These are phyloP conservation scores for Lipomyces anomalus DNA, from an alignment of 805 yeast genomes.

Conservation along the genomic window DNA sequence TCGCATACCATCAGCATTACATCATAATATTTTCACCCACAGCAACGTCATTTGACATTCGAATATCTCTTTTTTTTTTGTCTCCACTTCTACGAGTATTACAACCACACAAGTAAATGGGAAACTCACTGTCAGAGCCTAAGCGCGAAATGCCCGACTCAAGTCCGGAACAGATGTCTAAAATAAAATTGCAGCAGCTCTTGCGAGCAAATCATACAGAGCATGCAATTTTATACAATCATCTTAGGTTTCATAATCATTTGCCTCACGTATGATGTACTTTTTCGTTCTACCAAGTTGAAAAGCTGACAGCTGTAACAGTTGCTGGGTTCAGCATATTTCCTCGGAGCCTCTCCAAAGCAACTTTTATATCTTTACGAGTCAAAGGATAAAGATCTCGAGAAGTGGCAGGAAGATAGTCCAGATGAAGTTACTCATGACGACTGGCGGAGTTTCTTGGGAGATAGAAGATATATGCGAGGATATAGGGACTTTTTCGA, in stretches of 20 bases:
- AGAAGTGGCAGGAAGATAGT: slow-evolving; percentile 36
- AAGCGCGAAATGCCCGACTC: background rate
- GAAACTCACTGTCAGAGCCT: background rate
- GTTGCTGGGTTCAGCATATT: slow-evolving; percentile 34
- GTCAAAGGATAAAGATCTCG: slow-evolving; percentile 22
- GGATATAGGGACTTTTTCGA: slow-evolving; percentile 39
- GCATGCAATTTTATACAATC: slow-evolving; percentile 30
- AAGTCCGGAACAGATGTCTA: slow-evolving; percentile 2
- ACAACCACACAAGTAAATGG: background rate
- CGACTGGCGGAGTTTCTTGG: slow-evolving; percentile 32
- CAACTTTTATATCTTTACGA: slow-evolving; percentile 32
- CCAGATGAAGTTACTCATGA: slow-evolving; percentile 36
- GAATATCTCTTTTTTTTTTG: too few relatives aligned
- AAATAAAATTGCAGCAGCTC: slow-evolving; percentile 29
- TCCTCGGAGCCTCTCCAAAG: slow-evolving; percentile 34
- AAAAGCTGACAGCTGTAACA: slow-evolving; percentile 1
- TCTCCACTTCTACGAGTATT: background rate
- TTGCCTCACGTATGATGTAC: slow-evolving; percentile 27
- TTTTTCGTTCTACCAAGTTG: background rate
- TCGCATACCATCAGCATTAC: too few relatives aligned
- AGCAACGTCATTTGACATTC: too few relatives aligned
- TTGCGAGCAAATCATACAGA: slow-evolving; percentile 31
- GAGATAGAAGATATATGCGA: slow-evolving; percentile 31
- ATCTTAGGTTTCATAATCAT: slow-evolving; percentile 31
- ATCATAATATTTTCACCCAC: too few relatives aligned